phyloP scores from a whole-genome alignment of 129 eudicot genomes.

The Scalesia atractyloides region DNA sequence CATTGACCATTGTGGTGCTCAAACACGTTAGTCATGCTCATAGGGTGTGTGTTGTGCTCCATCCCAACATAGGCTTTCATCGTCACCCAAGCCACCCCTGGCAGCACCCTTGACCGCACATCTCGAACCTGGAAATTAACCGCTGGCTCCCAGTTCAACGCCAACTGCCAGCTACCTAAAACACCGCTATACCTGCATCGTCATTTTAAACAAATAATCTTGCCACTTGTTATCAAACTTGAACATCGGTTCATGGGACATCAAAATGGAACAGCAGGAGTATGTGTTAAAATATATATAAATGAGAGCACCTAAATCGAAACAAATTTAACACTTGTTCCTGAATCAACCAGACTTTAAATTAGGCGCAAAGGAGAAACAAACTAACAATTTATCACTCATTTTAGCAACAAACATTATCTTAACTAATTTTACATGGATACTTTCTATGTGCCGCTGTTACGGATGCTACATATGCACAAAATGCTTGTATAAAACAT shows the following conservation, averaged over 20 bases:
- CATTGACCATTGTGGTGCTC: slow-evolving; percentile 81
- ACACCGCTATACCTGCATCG: slow-evolving; percentile 67
- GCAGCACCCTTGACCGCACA: slow-evolving; percentile 70
- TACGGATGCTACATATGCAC: not conserved
- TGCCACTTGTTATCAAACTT: slow-evolving; percentile 3
- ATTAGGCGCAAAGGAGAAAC: not conserved
- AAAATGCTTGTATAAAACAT: not conserved
- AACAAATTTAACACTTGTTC: not conserved
- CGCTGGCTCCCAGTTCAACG: slow-evolving; percentile 72
- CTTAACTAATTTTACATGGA: not conserved
- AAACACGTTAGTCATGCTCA: slow-evolving; percentile 66
- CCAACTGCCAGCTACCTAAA: slow-evolving; percentile 83
- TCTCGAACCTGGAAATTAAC: slow-evolving; percentile 69
- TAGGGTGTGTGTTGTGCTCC: slow-evolving; percentile 41
- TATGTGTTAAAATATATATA: not conserved
- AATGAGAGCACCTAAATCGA: not conserved
- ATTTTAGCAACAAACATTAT: not conserved
- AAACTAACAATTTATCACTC: not conserved
- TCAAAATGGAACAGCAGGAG: slow-evolving; percentile 5
- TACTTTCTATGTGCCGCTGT: not conserved
- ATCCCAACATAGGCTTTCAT: slow-evolving; percentile 72
- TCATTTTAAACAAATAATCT: not conserved
- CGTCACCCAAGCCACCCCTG: slow-evolving; percentile 90
- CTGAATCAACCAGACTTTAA: too few relatives aligned
- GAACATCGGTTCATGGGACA: not conserved